A percentile compares a stretch with the other conserved stretches of the same genome.
Evolutionary conservation across 345 rosid species (phyloP).

Genomic region (Gossypium turneri): DNA sequence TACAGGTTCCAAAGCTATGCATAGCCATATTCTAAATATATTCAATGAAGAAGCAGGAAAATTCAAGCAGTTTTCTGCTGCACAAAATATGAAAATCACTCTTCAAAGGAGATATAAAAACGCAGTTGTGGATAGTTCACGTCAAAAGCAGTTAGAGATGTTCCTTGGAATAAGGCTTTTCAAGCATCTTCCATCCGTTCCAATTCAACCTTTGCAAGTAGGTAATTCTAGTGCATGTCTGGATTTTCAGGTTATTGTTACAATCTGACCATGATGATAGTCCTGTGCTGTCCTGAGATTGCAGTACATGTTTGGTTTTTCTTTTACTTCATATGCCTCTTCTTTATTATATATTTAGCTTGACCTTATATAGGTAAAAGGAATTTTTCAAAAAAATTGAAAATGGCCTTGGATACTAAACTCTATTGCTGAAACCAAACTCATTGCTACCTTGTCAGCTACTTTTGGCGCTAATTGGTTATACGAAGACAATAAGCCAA

Average conservation of each 20-base stretch:
- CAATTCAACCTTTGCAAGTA: constrained; percentile 83
- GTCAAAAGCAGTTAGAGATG: constrained; percentile 97
- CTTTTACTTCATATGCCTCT: background rate
- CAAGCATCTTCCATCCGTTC: constrained; percentile 92
- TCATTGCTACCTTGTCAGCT: background rate
- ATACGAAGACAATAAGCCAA: background rate
- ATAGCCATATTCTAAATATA: constrained; percentile 92
- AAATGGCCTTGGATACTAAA: background rate
- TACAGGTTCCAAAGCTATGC: constrained; percentile 99
- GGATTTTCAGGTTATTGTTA: background rate
- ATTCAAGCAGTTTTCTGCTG: constrained; percentile 83
- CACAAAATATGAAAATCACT: constrained; percentile 87
- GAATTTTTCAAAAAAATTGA: background rate
- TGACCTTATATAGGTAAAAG: background rate
- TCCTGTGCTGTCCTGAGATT: background rate
- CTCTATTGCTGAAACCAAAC: background rate
- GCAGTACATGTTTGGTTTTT: background rate
- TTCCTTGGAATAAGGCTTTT: constrained; percentile 91
- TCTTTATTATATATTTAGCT: background rate
- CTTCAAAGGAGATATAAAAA: constrained; percentile 91
- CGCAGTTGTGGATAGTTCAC: constrained; percentile 84
- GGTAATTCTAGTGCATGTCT: constrained; percentile 24
- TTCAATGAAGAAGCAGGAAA: constrained; percentile 92
- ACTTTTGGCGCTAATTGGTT: background rate
- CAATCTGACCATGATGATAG: background rate